These are phyloP conservation scores for Pinus albicaulis DNA, from an alignment of 75 land plant genomes.

Conservation along the genomic window DNA sequence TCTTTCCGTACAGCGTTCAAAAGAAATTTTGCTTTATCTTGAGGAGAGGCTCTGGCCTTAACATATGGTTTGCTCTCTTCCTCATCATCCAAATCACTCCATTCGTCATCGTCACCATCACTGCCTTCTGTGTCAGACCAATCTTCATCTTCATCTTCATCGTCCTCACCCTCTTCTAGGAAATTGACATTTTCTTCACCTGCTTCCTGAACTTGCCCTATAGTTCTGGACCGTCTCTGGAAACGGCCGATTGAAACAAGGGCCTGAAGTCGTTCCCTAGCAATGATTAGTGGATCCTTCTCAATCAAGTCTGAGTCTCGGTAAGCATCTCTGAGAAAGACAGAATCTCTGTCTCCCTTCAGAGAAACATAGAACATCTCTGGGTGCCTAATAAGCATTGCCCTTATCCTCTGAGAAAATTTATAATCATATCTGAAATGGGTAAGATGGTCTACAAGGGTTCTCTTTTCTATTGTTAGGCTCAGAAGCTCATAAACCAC, in stretches of 20 bases:
- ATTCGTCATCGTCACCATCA: conserved; percentile 17
- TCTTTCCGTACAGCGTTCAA: conserved; percentile 15
- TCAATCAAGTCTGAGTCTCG: conserved; percentile 76
- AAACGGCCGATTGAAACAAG: conserved; percentile 63
- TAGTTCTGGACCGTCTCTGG: conserved; percentile 20
- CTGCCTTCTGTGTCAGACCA: conserved; percentile 64
- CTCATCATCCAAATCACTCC: conserved; percentile 25
- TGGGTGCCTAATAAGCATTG: conserved; percentile 94
- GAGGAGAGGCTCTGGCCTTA: conserved; percentile 1
- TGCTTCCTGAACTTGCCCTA: conserved; percentile 12
- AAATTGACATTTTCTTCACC: conserved; percentile 17
- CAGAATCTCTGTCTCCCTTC: conserved; percentile 92
- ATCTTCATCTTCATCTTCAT: conserved; percentile 24
- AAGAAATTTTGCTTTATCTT: conserved; percentile 29
- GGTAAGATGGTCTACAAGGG: conserved; percentile 89
- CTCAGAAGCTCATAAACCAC: conserved; percentile 92
- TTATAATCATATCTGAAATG: conserved; percentile 89
- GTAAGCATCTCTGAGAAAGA: conserved; percentile 92
- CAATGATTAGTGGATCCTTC: conserved; percentile 69
- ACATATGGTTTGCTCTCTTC: conserved; percentile 44
- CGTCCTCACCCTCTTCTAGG: conserved; percentile 36
- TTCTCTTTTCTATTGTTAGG: conserved; percentile 84
- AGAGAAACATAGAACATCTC: conserved; percentile 94
- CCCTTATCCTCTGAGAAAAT: conserved; percentile 84
- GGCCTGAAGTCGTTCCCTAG: conserved; percentile 76